These are phyloP conservation scores for Trichothecium sympodiale DNA, from an alignment of 2,329 filamentous ascomycete genomes.

Conservation along the genomic window DNA sequence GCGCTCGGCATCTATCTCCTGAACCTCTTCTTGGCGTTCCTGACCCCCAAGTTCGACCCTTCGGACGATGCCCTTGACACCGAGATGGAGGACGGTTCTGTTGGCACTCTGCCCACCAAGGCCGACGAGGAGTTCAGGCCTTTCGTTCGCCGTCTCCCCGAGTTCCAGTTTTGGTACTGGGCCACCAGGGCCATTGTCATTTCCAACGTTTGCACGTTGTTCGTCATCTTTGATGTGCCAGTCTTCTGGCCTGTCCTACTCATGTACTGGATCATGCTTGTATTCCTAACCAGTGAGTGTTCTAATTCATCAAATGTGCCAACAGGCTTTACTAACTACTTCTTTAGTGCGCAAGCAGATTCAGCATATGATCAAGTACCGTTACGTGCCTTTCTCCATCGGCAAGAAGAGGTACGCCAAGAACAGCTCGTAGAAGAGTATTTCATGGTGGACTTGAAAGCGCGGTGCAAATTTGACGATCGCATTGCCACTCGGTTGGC, in stretches of 20 bases:
- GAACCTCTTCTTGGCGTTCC: slow-evolving; percentile 97
- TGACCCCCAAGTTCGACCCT: slow-evolving; percentile 97
- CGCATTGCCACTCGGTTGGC: too few relatives aligned
- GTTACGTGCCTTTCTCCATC: slow-evolving; percentile 88
- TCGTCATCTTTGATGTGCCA: slow-evolving; percentile 86
- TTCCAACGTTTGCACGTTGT: slow-evolving; percentile 82
- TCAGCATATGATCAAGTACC: slow-evolving; percentile 99
- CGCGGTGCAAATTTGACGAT: background rate
- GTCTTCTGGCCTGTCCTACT: slow-evolving; percentile 99
- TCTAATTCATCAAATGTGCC: background rate
- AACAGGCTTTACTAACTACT: slow-evolving; percentile 3
- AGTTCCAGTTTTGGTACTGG: slow-evolving; percentile 99
- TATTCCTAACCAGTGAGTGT: slow-evolving; percentile 81
- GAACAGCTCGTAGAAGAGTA: slow-evolving; percentile 35
- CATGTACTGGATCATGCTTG: slow-evolving; percentile 97
- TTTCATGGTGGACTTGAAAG: background rate
- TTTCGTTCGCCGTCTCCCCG: slow-evolving; percentile 88
- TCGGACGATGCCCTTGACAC: slow-evolving; percentile 84
- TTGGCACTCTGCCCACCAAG: slow-evolving; percentile 78
- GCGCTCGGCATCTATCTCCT: slow-evolving; percentile 97
- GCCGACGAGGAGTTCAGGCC: slow-evolving; percentile 96
- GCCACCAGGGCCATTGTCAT: slow-evolving; percentile 80
- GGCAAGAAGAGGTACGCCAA: slow-evolving; percentile 76
- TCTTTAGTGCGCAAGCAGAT: slow-evolving; percentile 92
- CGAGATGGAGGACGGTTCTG: slow-evolving; percentile 88